phyloP scores from a whole-genome alignment of 495 filamentous ascomycete genomes.

The Articulospora tetracladia region DNA sequence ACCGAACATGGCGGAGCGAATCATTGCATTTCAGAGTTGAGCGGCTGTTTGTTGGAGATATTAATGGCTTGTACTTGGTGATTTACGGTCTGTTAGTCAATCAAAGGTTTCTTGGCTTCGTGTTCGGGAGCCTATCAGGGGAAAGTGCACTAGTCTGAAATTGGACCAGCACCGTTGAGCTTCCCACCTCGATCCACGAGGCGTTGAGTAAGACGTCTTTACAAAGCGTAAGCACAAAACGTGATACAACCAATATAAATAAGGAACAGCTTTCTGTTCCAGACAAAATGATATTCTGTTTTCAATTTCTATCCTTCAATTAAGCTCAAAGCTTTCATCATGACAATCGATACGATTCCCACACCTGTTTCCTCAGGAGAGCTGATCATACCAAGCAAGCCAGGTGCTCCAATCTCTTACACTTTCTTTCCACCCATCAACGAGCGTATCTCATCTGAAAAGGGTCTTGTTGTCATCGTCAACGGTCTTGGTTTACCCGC shows the following conservation, averaged over 20 bases:
- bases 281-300: not conserved
- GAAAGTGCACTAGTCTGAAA: not conserved
- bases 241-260: not conserved
- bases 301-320: not conserved
- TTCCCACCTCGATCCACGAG: no score
- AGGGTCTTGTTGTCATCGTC: conserved; percentile 54
- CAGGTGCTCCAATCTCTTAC: conserved; percentile 26
- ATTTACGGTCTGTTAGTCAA: no score
- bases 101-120: not conserved
- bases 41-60: not conserved
- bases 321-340: not conserved
- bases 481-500: conserved; percentile 57
- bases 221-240: not conserved
- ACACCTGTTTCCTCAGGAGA: not conserved
- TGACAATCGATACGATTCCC: not conserved
- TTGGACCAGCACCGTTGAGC: not conserved
- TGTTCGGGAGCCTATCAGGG: not conserved
- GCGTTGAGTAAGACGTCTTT: no score
- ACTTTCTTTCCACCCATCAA: conserved; percentile 20
- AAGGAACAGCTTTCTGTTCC: not conserved
- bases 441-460: conserved; percentile 12
- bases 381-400: not conserved
- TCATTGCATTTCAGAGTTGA: conserved; percentile 8
- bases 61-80: not conserved
- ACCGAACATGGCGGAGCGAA: conserved; percentile 22